A percentile compares a stretch with the other conserved stretches of the same genome.
Conservation (phyloP, 164 flowering plant species). For the Akebia trifoliata region DNA sequence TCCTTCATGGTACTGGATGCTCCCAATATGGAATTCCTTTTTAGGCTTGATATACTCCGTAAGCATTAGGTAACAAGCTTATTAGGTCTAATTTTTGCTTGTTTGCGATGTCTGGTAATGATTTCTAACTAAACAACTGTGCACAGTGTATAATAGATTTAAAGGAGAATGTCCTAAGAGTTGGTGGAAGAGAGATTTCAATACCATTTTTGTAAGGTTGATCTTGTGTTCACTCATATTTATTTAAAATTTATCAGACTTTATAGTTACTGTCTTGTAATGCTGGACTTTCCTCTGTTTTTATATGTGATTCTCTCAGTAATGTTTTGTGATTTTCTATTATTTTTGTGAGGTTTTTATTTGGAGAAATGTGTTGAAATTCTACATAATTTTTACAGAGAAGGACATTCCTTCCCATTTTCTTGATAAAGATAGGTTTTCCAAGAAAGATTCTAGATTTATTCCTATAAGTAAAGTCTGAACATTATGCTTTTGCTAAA, state of each 20-base stretch:
- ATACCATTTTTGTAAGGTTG: slow-evolving; percentile 90
- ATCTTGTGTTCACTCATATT: slow-evolving; percentile 9
- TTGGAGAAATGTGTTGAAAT: not conserved
- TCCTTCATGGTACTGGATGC: slow-evolving; percentile 86
- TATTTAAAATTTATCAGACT: not conserved
- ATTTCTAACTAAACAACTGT: slow-evolving; percentile 12
- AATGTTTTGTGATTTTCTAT: too few species aligned
- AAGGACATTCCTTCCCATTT: slow-evolving; percentile 80
- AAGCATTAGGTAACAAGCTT: slow-evolving; percentile 75
- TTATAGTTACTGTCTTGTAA: not conserved
- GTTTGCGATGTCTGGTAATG: not conserved
- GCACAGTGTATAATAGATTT: slow-evolving; percentile 89
- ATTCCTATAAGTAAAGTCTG: slow-evolving; percentile 43
- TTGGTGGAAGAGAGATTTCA: slow-evolving; percentile 97
- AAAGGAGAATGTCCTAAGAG: slow-evolving; percentile 88
- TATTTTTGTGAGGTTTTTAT: not conserved
- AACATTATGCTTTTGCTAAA: not conserved
- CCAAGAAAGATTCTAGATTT: slow-evolving; percentile 65
- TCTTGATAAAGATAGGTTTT: slow-evolving; percentile 61
- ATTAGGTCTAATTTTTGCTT: slow-evolving; percentile 1
- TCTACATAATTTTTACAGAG: slow-evolving; percentile 37
- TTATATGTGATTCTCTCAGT: not conserved
- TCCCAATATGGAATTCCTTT: slow-evolving; percentile 95
- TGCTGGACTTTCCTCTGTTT: slow-evolving; percentile 1
- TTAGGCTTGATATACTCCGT: slow-evolving; percentile 96